phyloP scores from a whole-genome alignment of 2,329 filamentous ascomycete species.

The Aspergillus versicolor region DNA sequence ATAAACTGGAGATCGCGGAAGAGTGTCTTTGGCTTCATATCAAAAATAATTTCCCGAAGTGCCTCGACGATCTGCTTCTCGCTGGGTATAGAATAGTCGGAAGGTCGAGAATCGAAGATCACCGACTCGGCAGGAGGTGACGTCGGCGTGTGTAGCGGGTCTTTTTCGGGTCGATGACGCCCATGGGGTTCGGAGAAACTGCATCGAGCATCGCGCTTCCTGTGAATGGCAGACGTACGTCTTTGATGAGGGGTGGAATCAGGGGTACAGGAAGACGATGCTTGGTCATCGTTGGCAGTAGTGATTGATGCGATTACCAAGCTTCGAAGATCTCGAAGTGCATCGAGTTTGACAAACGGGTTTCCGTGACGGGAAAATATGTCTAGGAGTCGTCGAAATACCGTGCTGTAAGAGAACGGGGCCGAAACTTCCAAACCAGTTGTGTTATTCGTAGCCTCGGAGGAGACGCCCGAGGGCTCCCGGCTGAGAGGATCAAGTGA shows the following conservation, averaged over 20 bases:
- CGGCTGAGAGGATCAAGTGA: conserved; percentile 30
- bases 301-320: conserved; percentile 75
- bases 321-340: conserved; percentile 77
- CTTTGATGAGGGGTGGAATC: conserved; percentile 6
- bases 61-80: conserved; percentile 64
- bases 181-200: conserved; percentile 33
- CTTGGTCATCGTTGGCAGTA: conserved; percentile 47
- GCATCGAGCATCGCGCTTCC: conserved; percentile 24
- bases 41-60: conserved; percentile 65
- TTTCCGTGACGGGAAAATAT: conserved; percentile 90
- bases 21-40: conserved; percentile 73
- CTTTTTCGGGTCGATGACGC: conserved; percentile 15
- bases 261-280: conserved; percentile 6
- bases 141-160: conserved; percentile 21
- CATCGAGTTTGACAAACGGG: conserved; percentile 80
- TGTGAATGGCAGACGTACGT: conserved; percentile 9
- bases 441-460: background rate
- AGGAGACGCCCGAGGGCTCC: background rate
- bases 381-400: conserved; percentile 75
- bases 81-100: conserved; percentile 54
- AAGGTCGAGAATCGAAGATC: conserved; percentile 35
- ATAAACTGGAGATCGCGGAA: conserved; percentile 79
- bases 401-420: conserved; percentile 73
- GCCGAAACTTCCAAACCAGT: conserved; percentile 29
- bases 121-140: conserved; percentile 30